Evolutionary conservation across 805 yeast genomes (phyloP), one percentile per base, ranked within the genome.

Genomic region (Spathaspora sp.): DNA sequence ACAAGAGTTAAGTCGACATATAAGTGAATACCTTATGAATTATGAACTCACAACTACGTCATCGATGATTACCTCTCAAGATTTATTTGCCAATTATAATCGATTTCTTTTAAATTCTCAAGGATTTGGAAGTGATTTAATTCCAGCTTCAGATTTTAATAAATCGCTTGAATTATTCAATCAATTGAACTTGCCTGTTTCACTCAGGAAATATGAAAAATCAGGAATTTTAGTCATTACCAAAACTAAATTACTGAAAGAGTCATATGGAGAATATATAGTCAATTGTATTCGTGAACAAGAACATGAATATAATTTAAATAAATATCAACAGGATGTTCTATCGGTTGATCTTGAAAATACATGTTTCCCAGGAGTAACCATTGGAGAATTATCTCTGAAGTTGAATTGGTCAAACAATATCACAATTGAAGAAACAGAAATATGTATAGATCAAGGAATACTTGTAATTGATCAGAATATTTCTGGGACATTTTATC

Each of bases 1-100:
- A 28, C 81, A 82, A 52, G 97, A 90, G 60, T 69, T 90, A 16
- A 81, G 97, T 0, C 76, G 96, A 49, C 92, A 89, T 60, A 63
- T 93, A 2, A 84, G 89, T 42, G 96, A 88, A 58, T 91, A 82
- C 64, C 70, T 88, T 55, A 60, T 61, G 6, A 67, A 54, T 39
- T 60, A 55, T 44, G 67, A 63, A 49, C 60, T 74, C 44, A 64
- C 68, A 2, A 62, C 58, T 44, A 47, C 54, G 4, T 66, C 74
- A 3, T 65, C 76, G 5, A 73, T 74, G 70, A 64, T 71, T 23
- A 70, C 79, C 3, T 52, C 66, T 1, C 77, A 70, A 52, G 79
- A 74, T 50, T 55, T 69, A n/a, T 74, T 66, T 61, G 77, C 78
- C 11, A 64, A 67, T 18, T 74, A 72, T 57, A 74, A 74, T 49